These are phyloP conservation scores for Daedaleopsis nitida DNA, from an alignment of 768 basidiomycete species.

Conservation along the genomic window DNA sequence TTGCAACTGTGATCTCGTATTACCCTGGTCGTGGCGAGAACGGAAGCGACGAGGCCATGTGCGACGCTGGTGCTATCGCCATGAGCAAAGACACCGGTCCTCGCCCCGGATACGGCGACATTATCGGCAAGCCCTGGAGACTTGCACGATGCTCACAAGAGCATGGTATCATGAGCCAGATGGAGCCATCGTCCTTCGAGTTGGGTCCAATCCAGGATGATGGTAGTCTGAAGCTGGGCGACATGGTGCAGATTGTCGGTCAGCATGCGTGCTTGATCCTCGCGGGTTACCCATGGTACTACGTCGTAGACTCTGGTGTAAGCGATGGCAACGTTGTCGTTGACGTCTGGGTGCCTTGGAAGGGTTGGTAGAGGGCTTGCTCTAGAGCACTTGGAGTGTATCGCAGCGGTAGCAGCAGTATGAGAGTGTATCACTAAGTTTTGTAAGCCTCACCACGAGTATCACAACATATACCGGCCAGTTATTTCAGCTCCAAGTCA, in stretches of 20 bases:
- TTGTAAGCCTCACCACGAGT: too few species aligned
- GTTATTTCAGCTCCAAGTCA: too few species aligned
- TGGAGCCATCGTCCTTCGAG: constrained; percentile 18
- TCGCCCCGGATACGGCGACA: constrained; percentile 69
- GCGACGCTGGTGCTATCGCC: constrained; percentile 82
- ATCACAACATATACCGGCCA: too few species aligned
- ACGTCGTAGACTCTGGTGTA: constrained; percentile 70
- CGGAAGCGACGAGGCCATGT: constrained; percentile 73
- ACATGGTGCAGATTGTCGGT: constrained; percentile 70
- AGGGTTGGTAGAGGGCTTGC: constrained; percentile 67
- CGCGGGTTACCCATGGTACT: constrained; percentile 82
- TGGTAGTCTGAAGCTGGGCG: constrained; percentile 53
- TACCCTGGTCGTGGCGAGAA: constrained; percentile 68
- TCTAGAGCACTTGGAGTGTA: not conserved
- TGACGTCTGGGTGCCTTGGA: constrained; percentile 90
- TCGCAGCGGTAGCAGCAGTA: not conserved
- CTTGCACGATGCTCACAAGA: constrained; percentile 74
- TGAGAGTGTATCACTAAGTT: too few species aligned
- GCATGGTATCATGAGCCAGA: constrained; percentile 68
- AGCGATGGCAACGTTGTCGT: constrained; percentile 54
- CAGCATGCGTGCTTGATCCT: constrained; percentile 87
- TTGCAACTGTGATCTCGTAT: constrained; percentile 75
- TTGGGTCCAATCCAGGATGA: constrained; percentile 23
- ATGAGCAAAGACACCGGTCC: constrained; percentile 88
- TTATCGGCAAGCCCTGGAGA: constrained; percentile 65